Percentiles rank a stretch among this genome's conserved stretches.
These are phyloP conservation scores for Salinomyces thailandicus DNA, from an alignment of 2,329 filamentous ascomycete genomes.

Conservation along the genomic window DNA sequence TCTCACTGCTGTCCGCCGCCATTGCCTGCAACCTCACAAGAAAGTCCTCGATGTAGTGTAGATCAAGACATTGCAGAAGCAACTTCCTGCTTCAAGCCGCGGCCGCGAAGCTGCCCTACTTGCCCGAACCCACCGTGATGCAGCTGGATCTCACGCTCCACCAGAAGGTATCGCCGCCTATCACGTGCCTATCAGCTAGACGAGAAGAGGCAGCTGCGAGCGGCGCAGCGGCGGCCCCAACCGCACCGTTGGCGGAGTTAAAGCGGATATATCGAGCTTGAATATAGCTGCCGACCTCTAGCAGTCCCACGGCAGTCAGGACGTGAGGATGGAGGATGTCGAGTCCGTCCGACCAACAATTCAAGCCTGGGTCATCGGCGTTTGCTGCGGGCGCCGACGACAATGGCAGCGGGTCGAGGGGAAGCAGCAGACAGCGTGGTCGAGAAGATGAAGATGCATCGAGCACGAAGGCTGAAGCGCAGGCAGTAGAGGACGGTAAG, in stretches of 20 bases:
- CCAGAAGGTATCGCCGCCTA: neutral
- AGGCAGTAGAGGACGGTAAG: no score
- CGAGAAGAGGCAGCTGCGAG: neutral
- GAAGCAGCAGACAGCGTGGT: neutral
- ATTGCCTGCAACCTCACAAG: no score
- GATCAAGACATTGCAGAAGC: no score
- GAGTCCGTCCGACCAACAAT: slow-evolving; percentile 1
- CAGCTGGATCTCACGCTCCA: no score
- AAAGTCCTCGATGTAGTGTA: no score
- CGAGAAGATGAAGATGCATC: neutral
- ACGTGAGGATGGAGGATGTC: slow-evolving; percentile 4
- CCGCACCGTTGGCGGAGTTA: no score
- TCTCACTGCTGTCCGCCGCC: neutral
- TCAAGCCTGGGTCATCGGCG: neutral
- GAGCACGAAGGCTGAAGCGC: no score
- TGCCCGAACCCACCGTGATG: neutral
- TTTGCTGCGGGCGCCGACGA: neutral
- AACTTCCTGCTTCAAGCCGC: no score
- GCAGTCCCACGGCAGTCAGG: neutral
- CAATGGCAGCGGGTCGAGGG: neutral
- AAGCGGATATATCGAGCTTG: neutral
- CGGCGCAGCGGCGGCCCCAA: no score
- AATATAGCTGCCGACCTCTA: neutral
- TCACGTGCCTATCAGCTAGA: neutral
- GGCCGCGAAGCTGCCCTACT: neutral